Base-by-base conservation (phyloP, 1,139 yeast genomes). In the Hansenula lynferdii region DNA sequence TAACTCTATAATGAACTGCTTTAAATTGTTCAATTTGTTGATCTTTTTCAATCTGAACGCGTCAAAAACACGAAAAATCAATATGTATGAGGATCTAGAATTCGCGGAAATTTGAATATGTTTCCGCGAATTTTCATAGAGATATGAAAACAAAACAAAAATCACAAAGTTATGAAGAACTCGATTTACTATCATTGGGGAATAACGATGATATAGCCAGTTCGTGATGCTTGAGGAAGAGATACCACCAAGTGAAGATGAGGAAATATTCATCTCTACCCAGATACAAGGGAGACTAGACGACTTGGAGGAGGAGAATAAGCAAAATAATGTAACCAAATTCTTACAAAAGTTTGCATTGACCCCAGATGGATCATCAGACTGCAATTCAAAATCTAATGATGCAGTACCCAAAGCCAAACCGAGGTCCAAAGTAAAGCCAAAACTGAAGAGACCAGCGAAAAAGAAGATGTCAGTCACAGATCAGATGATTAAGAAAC, bases 211-310 rank as follows among this genome's bases (percentile, higher is more conserved):
- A 11, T 16, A 30, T 21, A 22, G 14, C 7, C 5, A 18, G 9
- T n/a, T 5, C 17, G 23, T 31, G 34, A 14, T n/a, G n/a, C n/a
- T 9, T 16, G 27, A 31, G 4, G 34, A 31, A 11, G 21, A 11
- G n/a, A 23, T 23, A 6, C 28, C 22, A 10, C 28, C 34, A 6
- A 31, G 28, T 24, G 31, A 29, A 29, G 42, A 38, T 9, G 47
- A 43, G 5, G 26, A 15, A 17, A 34, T 47, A 5, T 48, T 50
- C 28, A 31, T 48, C 14, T 50, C 52, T 11, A 48, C 54, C 1
- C 54, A 51, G 38, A 43, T 47, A 8, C 56, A 49, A 35, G 42
- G 53, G 0, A 38, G 51, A 10, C 11, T 49, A 6, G 54, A 49
- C 16, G 49, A 44, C 6, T 14, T 50, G 3, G 45, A 48, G 8